Conservation (phyloP, 331 rosid genomes). For the Saraca asoca region DNA sequence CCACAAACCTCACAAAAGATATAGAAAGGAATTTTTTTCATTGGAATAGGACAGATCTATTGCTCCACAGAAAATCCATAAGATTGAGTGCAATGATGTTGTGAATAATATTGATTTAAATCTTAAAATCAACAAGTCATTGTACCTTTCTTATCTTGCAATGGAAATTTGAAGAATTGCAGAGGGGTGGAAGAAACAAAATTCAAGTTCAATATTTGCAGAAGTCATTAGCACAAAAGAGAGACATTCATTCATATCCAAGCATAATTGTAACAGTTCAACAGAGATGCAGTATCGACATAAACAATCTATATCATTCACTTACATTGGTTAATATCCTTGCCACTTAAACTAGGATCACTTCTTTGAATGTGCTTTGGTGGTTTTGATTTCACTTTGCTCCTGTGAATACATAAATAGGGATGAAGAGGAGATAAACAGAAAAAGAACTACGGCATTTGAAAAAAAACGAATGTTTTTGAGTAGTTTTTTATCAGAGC, state of each 20-base stretch:
- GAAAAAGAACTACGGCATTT: not conserved
- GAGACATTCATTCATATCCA: not conserved
- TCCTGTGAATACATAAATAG: not conserved
- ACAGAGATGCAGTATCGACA: not conserved
- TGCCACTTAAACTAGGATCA: not conserved
- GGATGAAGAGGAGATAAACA: too few species aligned
- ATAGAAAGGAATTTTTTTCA: not conserved
- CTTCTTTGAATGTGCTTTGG: not conserved
- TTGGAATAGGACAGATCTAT: not conserved
- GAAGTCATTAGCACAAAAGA: not conserved
- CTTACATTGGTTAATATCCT: constrained; percentile 19
- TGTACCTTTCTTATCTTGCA: not conserved
- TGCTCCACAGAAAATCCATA: not conserved
- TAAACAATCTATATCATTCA: not conserved
- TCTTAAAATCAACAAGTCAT: not conserved
- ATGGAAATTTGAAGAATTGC: not conserved
- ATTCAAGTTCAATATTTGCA: not conserved
- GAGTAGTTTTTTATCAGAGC: too few species aligned
- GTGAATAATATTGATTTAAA: not conserved
- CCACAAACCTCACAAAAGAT: not conserved
- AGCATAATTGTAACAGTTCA: not conserved
- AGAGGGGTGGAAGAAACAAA: not conserved
- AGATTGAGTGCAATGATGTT: not conserved
- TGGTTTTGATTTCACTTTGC: constrained; percentile 8
- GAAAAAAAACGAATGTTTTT: too few species aligned